Evolutionary conservation across 148 eudicot genomes (phyloP).

Genomic region (Chenopodium formosanum): DNA sequence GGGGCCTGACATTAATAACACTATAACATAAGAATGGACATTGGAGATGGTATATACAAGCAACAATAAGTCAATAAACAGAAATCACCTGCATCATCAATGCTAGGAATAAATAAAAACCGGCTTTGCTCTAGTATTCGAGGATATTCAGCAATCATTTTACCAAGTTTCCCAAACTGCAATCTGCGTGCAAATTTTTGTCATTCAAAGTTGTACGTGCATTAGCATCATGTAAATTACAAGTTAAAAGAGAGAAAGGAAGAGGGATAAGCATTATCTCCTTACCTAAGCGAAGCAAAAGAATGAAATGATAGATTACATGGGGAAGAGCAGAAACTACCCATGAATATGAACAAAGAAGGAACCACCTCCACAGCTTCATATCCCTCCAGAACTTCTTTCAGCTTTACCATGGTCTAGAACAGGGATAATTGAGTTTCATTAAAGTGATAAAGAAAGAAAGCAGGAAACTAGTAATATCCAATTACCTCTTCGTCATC

Average conservation of each 20-base stretch:
- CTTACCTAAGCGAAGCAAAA: slow-evolving; percentile 78
- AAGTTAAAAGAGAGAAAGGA: neutral
- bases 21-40: slow-evolving; percentile 12
- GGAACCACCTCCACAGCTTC: slow-evolving; percentile 88
- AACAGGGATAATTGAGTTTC: slow-evolving; percentile 25
- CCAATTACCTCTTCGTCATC: slow-evolving; percentile 70
- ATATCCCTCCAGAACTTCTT: slow-evolving; percentile 69
- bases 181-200: slow-evolving; percentile 40
- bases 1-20: slow-evolving; percentile 52
- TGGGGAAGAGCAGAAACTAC: slow-evolving; percentile 85
- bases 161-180: slow-evolving; percentile 85
- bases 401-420: slow-evolving; percentile 85
- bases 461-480: neutral
- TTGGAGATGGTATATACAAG: neutral
- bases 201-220: slow-evolving; percentile 7
- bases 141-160: slow-evolving; percentile 67
- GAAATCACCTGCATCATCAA: slow-evolving; percentile 72
- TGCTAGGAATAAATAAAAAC: slow-evolving; percentile 89
- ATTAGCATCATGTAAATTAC: neutral
- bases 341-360: slow-evolving; percentile 93
- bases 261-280: neutral
- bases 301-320: slow-evolving; percentile 77
- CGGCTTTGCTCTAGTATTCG: slow-evolving; percentile 69
- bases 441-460: slow-evolving; percentile 5
- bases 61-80: neutral